Conservation (phyloP, 805 yeast species). For the Candida easanensis region DNA sequence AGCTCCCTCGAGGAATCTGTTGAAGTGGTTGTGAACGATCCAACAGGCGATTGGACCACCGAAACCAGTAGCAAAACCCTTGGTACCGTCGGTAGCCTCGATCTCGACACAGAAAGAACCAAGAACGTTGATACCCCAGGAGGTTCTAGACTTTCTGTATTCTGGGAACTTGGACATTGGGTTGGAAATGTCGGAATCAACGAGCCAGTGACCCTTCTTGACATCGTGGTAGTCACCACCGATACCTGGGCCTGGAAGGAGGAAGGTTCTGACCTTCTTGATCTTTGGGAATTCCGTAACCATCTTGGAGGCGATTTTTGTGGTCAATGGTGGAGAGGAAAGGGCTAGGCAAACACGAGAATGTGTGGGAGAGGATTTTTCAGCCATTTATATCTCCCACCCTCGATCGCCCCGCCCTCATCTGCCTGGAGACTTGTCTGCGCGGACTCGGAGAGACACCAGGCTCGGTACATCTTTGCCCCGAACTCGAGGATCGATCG, state of each 20-base stretch:
- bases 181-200: slow-evolving; percentile 44
- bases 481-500: no score
- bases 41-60: slow-evolving; percentile 52
- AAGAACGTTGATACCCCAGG: slow-evolving; percentile 50
- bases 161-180: slow-evolving; percentile 49
- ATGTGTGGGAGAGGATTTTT: no score
- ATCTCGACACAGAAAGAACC: slow-evolving; percentile 50
- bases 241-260: slow-evolving; percentile 41
- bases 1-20: slow-evolving; percentile 42
- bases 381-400: background rate
- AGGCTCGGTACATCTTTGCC: slow-evolving; percentile 1
- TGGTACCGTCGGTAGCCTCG: slow-evolving; percentile 46
- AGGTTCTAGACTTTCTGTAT: slow-evolving; percentile 42
- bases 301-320: slow-evolving; percentile 16
- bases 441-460: background rate
- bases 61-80: slow-evolving; percentile 50
- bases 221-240: slow-evolving; percentile 54
- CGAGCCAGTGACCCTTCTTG: slow-evolving; percentile 47
- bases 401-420: background rate
- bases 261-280: slow-evolving; percentile 40
- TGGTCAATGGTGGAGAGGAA: no score
- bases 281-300: slow-evolving; percentile 40
- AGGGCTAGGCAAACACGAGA: background rate
- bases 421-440: background rate
- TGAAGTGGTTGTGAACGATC: slow-evolving; percentile 44